Evolutionary conservation across 805 yeast genomes (phyloP).

Genomic region (Starmerella sirachaensis): DNA sequence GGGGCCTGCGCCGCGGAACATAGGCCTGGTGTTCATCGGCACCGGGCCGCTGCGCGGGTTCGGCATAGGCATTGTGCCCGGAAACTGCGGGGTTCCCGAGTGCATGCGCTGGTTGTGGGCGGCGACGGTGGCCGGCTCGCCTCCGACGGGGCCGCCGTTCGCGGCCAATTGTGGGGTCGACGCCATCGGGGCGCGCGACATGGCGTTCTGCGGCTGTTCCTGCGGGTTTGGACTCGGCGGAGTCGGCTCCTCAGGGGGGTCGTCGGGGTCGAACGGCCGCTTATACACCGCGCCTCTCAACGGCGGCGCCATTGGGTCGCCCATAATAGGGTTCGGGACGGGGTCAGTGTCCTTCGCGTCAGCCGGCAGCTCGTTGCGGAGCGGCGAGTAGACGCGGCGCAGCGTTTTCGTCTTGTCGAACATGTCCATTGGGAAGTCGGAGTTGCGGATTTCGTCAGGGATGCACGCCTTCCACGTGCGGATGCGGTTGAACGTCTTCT

Average conservation of each 20-base stretch:
- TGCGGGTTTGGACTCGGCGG: constrained; percentile 27
- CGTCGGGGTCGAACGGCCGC: constrained; percentile 61
- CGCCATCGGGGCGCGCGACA: constrained; percentile 1
- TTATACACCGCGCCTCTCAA: constrained; percentile 79
- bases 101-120: constrained; percentile 3
- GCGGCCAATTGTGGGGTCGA: not conserved
- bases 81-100: not conserved
- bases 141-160: constrained; percentile 2
- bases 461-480: constrained; percentile 98
- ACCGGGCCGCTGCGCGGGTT: constrained; percentile 1
- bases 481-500: constrained; percentile 82
- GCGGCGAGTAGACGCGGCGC: constrained; percentile 68
- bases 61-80: constrained; percentile 5
- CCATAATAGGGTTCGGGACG: constrained; percentile 70
- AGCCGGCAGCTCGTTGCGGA: constrained; percentile 62
- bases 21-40: constrained; percentile 4
- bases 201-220: constrained; percentile 14
- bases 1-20: constrained; percentile 3
- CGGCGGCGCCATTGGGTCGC: constrained; percentile 87
- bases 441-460: constrained; percentile 87
- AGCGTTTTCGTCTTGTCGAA: constrained; percentile 74
- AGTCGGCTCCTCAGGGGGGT: constrained; percentile 65
- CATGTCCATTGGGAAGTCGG: constrained; percentile 34
- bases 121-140: constrained; percentile 1
- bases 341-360: constrained; percentile 63